phyloP scores from a whole-genome alignment of 2,329 filamentous ascomycete species.

The Aspergillus ochraceoroseus region DNA sequence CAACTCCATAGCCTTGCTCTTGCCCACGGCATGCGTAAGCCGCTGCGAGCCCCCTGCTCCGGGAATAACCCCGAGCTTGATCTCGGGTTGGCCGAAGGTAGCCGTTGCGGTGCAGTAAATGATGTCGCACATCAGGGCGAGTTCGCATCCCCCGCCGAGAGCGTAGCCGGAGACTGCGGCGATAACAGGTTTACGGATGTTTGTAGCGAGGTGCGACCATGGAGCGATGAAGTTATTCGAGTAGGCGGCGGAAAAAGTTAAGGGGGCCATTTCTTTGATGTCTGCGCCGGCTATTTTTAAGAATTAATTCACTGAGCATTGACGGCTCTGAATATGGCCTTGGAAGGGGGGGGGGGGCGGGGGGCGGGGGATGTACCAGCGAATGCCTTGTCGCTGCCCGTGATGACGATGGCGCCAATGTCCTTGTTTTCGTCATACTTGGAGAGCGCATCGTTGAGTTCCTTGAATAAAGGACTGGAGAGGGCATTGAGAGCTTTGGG shows the following conservation, averaged over 20 bases:
- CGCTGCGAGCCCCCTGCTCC: constrained; percentile 89
- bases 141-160: constrained; percentile 89
- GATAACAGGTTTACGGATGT: constrained; percentile 89
- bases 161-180: constrained; percentile 92
- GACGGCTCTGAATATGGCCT: background rate
- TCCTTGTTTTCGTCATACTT: constrained; percentile 64
- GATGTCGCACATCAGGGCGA: constrained; percentile 96
- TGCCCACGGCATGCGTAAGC: constrained; percentile 74
- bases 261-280: constrained; percentile 97
- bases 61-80: constrained; percentile 89
- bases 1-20: constrained; percentile 84
- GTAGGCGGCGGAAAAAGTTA: constrained; percentile 85
- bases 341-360: too few species aligned
- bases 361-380: constrained; percentile 48
- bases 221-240: constrained; percentile 87
- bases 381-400: constrained; percentile 84
- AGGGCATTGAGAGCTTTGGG: constrained; percentile 95
- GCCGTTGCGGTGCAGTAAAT: constrained; percentile 81
- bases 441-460: constrained; percentile 74
- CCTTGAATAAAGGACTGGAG: constrained; percentile 80
- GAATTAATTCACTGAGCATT: too few species aligned
- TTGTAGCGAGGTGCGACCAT: constrained; percentile 80
- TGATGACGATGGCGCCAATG: constrained; percentile 75
- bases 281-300: constrained; percentile 77
- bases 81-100: constrained; percentile 94